These are phyloP conservation scores for Saccharomycopsis sp. DNA, from an alignment of 805 yeast genomes.

Conservation along the genomic window DNA sequence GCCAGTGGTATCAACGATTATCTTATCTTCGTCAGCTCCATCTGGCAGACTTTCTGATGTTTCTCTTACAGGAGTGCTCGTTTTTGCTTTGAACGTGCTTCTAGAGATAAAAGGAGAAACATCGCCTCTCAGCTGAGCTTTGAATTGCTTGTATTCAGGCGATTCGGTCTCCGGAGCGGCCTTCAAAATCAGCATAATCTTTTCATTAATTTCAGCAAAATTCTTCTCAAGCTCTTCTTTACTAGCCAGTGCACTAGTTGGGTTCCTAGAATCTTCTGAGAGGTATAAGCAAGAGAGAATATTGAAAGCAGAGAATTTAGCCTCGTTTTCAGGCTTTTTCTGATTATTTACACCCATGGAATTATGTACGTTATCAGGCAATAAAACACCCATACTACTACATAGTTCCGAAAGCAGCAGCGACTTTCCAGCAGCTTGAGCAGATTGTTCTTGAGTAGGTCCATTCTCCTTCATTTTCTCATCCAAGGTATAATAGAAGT, in stretches of 20 bases:
- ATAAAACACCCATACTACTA: too few species aligned
- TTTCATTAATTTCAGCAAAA: neutral
- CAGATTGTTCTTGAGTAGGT: too few species aligned
- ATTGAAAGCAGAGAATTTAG: neutral
- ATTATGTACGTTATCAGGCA: too few species aligned
- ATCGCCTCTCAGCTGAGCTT: neutral
- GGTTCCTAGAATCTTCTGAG: neutral
- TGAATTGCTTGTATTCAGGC: neutral
- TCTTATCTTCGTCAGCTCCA: neutral
- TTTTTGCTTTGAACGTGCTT: neutral
- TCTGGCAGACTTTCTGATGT: neutral
- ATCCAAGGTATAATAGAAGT: neutral
- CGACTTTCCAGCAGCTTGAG: too few species aligned
- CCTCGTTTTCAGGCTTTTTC: too few species aligned
- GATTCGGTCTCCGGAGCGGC: neutral
- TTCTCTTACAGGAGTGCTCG: neutral
- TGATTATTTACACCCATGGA: too few species aligned
- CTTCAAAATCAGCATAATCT: neutral
- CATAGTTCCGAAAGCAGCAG: too few species aligned
- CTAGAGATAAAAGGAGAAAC: neutral
- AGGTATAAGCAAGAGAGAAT: neutral
- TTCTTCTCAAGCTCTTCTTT: neutral
- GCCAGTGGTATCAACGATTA: neutral
- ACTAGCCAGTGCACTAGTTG: neutral
- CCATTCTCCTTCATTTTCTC: neutral